Evolutionary conservation across 1,139 yeast species (phyloP).

Genomic region (Debaryomyces coudertii): DNA sequence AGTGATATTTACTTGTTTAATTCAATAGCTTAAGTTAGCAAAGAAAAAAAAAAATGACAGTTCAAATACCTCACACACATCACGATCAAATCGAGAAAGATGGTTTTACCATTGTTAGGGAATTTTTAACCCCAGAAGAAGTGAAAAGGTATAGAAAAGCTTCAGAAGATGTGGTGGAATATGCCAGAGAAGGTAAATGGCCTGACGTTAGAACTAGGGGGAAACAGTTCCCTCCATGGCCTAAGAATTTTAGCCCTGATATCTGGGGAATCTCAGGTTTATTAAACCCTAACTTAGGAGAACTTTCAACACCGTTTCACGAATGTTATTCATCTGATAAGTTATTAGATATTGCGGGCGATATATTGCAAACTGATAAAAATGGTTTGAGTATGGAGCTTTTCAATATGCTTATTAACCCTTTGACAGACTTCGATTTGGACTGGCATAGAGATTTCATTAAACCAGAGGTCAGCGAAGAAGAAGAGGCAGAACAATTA

Average conservation of each 20-base stretch:
- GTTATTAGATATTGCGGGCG: slow-evolving; percentile 45
- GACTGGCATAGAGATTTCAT: slow-evolving; percentile 63
- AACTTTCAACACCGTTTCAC: slow-evolving; percentile 44
- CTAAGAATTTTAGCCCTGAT: slow-evolving; percentile 54
- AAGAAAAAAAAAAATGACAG: slow-evolving; percentile 10
- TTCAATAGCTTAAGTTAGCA: neutral
- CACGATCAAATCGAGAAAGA: slow-evolving; percentile 43
- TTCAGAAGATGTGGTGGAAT: slow-evolving; percentile 44
- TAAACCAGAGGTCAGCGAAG: slow-evolving; percentile 51
- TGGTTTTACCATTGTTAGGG: slow-evolving; percentile 50
- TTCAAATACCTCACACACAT: slow-evolving; percentile 14
- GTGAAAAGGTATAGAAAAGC: slow-evolving; percentile 40
- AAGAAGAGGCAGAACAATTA: slow-evolving; percentile 48
- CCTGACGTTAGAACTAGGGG: slow-evolving; percentile 55
- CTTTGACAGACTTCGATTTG: slow-evolving; percentile 56
- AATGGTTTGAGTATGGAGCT: slow-evolving; percentile 52
- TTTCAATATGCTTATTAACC: slow-evolving; percentile 59
- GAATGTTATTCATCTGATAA: slow-evolving; percentile 48
- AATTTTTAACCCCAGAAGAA: slow-evolving; percentile 47
- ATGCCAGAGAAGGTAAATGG: slow-evolving; percentile 57
- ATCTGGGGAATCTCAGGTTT: slow-evolving; percentile 61
- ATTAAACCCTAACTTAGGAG: slow-evolving; percentile 52
- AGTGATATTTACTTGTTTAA: neutral
- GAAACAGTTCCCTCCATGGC: slow-evolving; percentile 66
- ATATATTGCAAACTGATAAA: slow-evolving; percentile 46